phyloP scores from a whole-genome alignment of 441 rosid species.

The Pelargonium exstipulatum region DNA sequence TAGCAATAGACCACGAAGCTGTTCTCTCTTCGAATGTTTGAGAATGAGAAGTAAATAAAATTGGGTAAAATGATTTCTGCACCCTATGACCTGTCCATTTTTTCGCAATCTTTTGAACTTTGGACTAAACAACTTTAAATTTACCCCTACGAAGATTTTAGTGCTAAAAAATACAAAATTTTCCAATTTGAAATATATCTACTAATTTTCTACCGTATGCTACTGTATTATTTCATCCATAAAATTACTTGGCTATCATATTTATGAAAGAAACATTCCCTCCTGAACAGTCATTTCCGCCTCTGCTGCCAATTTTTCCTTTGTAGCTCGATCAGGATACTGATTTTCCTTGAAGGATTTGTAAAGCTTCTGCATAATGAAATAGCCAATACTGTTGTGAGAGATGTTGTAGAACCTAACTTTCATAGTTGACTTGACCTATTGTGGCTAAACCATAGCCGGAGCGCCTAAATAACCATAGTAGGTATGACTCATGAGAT shows the following conservation, averaged over 20 bases:
- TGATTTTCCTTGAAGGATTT: slow-evolving; percentile 52
- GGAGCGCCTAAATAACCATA: neutral
- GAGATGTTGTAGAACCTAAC: neutral
- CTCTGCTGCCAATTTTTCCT: slow-evolving; percentile 62
- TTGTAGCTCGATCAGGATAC: slow-evolving; percentile 59
- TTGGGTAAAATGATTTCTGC: too few species aligned
- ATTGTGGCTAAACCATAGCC: neutral
- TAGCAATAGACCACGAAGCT: neutral
- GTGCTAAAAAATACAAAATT: too few species aligned
- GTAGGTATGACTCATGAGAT: neutral
- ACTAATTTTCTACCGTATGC: too few species aligned
- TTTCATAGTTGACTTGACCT: neutral
- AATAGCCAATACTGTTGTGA: slow-evolving; percentile 2
- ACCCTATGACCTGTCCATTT: too few species aligned
- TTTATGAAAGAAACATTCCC: slow-evolving; percentile 35
- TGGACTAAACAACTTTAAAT: neutral
- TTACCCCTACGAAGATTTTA: neutral
- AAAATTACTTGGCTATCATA: neutral
- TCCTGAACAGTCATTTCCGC: slow-evolving; percentile 54
- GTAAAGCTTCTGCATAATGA: slow-evolving; percentile 50
- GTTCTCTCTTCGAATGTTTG: neutral
- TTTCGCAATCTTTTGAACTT: too few species aligned
- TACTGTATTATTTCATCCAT: too few species aligned
- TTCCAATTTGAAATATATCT: too few species aligned
- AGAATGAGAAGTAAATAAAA: neutral